Base-by-base conservation (phyloP, 2,329 filamentous ascomycete genomes). In the Fusarium sp. region DNA sequence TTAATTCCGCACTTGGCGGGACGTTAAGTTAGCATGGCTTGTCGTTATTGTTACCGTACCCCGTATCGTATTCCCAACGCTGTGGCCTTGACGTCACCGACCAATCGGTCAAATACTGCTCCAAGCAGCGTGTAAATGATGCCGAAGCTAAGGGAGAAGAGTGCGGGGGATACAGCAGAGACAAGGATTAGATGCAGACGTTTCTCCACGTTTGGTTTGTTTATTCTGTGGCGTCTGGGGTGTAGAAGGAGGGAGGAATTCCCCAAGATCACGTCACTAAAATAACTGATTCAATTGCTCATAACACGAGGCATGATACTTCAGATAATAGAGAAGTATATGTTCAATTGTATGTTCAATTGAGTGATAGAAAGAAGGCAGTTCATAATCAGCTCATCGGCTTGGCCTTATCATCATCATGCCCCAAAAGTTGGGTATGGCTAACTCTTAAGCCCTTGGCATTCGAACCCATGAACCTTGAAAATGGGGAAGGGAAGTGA, bases 51-150 rank as follows among this genome's bases (percentile, higher is more conserved):
- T 15, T 6, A 26, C 38, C 7, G 38, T 23, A n/a, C n/a, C n/a
- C n/a, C n/a, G n/a, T n/a, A n/a, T n/a, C n/a, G n/a, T n/a, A n/a
- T n/a, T n/a, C n/a, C n/a, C n/a, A n/a, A n/a, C n/a, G n/a, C 35
- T 18, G n/a, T 39, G 28, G 21, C 28, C 18, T 63, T 74, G 69
- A 74, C 71, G 67, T 74, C 71, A 74, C 63, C 48, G 39, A 54
- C 63, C 58, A 70, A 73, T 73, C 66, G 58, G 68, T 41, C 65
- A 69, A 63, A 66, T 63, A 54, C 49, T 57, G 53, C 28, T 53
- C 23, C 44, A 54, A 61, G 41, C 50, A 50, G 29, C 52, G 44
- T 63, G 37, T 29, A 33, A 48, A 47, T 60, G 50, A 56, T 29
- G 52, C 57, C 29, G 53, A 48, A 50, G 39, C 61, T 46, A 49